Conservation (phyloP, 1,284 basidiomycete genomes). For the Coniferiporia sulphurascens region DNA sequence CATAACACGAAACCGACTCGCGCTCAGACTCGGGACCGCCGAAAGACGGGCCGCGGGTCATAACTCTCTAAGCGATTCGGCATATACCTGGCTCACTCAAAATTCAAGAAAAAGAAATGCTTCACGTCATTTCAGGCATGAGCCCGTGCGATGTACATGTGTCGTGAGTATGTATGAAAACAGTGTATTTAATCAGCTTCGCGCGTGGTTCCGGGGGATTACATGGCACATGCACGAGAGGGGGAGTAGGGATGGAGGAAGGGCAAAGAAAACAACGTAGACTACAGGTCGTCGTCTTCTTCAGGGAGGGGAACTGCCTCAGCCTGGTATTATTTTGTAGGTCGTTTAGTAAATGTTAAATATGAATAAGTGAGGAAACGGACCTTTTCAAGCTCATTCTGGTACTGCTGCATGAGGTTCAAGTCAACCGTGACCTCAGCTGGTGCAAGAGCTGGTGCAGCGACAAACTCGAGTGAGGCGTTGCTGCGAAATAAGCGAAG, state of each 20-base stretch:
- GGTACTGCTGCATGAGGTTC: constrained; percentile 80
- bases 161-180: constrained; percentile 9
- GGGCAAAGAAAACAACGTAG: constrained; percentile 3
- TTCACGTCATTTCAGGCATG: not conserved
- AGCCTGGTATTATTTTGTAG: constrained; percentile 39
- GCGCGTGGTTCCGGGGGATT: not conserved
- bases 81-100: not conserved
- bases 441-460: constrained; percentile 92
- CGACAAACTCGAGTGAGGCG: constrained; percentile 88
- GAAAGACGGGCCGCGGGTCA: too few species aligned
- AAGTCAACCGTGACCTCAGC: constrained; percentile 89
- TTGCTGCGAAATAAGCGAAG: constrained; percentile 49
- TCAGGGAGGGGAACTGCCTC: constrained; percentile 73
- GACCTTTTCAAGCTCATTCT: constrained; percentile 71
- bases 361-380: constrained; percentile 20
- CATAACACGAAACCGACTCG: too few species aligned
- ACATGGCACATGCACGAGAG: constrained; percentile 1
- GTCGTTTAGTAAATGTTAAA: not conserved
- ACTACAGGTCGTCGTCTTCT: constrained; percentile 71
- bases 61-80: too few species aligned
- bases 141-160: not conserved
- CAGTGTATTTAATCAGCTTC: constrained; percentile 6
- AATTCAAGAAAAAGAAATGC: not conserved
- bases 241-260: not conserved
- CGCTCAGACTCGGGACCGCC: too few species aligned